phyloP scores from a whole-genome alignment of 2,329 filamentous ascomycete genomes.

The Penicillium verrucosum region DNA sequence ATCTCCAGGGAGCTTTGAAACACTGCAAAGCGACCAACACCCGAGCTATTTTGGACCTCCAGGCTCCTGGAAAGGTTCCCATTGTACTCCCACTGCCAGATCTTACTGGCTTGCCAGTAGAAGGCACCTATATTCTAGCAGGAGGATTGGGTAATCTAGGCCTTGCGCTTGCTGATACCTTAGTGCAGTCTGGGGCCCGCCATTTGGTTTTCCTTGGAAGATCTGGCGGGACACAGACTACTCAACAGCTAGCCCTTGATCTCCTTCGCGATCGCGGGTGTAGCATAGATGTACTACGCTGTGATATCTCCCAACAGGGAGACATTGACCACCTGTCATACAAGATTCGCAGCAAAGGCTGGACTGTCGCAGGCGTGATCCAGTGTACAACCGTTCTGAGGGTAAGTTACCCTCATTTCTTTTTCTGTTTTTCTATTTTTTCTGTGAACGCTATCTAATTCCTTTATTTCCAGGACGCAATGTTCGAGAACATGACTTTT shows the following conservation, averaged over 20 bases:
- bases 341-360: conserved; percentile 12
- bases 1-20: conserved; percentile 11
- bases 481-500: conserved; percentile 22
- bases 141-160: conserved; percentile 25
- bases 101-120: conserved; percentile 4
- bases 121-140: conserved; percentile 20
- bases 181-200: conserved; percentile 18
- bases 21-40: conserved; percentile 7
- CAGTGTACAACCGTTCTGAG: conserved; percentile 22
- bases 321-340: conserved; percentile 14
- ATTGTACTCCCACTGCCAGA: conserved; percentile 14
- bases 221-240: conserved; percentile 12
- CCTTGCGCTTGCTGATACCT: conserved; percentile 18
- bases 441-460: neutral
- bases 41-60: conserved; percentile 13
- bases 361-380: conserved; percentile 17
- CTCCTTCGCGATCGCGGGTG: conserved; percentile 13
- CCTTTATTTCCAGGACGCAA: conserved; percentile 13
- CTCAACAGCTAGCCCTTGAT: conserved; percentile 14
- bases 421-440: neutral
- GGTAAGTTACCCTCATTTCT: neutral
- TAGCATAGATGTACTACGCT: conserved; percentile 13
- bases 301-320: conserved; percentile 15
- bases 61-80: conserved; percentile 13
- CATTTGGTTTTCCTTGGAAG: conserved; percentile 24